Percentiles rank a stretch among this genome's conserved stretches.
Evolutionary conservation across 176 grass and related monocot species (phyloP).

Genomic region (Urochloa ruziziensis): DNA sequence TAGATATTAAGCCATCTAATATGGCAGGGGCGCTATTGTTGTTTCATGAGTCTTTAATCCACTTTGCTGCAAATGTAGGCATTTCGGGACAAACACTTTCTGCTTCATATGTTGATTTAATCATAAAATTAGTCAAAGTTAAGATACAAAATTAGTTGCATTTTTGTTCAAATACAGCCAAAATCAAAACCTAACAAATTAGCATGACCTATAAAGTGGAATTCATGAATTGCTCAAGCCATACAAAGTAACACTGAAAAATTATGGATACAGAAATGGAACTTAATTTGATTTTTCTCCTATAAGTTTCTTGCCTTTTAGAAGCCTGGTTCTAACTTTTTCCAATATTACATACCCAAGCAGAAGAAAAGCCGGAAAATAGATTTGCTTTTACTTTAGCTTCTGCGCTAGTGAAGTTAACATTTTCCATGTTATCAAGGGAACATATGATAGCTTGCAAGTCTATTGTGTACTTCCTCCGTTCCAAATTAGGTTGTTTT

Average conservation of each 20-base stretch:
- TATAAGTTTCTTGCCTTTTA: not conserved
- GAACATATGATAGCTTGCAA: not conserved
- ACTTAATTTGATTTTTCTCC: not conserved
- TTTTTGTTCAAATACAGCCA: not conserved
- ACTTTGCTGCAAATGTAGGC: not conserved
- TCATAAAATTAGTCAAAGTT: not conserved
- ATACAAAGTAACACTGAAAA: not conserved
- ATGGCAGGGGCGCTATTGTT: too few species aligned
- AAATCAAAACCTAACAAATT: slow-evolving; percentile 8
- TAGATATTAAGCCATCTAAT: too few species aligned
- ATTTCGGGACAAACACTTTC: not conserved
- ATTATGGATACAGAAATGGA: not conserved
- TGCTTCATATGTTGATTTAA: not conserved
- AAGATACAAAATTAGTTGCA: not conserved
- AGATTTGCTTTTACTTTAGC: not conserved
- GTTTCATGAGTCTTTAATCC: not conserved
- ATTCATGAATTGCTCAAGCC: not conserved
- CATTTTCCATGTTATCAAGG: not conserved
- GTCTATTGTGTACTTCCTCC: not conserved
- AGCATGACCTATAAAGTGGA: not conserved
- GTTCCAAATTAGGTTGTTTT: too few species aligned
- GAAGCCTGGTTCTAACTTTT: not conserved
- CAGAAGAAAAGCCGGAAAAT: not conserved
- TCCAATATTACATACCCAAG: not conserved
- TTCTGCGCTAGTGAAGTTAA: not conserved